Percentiles rank a stretch among this genome's conserved stretches.
These are phyloP conservation scores for Hypoxylon lenormandii DNA, from an alignment of 495 filamentous ascomycete species.

Conservation along the genomic window DNA sequence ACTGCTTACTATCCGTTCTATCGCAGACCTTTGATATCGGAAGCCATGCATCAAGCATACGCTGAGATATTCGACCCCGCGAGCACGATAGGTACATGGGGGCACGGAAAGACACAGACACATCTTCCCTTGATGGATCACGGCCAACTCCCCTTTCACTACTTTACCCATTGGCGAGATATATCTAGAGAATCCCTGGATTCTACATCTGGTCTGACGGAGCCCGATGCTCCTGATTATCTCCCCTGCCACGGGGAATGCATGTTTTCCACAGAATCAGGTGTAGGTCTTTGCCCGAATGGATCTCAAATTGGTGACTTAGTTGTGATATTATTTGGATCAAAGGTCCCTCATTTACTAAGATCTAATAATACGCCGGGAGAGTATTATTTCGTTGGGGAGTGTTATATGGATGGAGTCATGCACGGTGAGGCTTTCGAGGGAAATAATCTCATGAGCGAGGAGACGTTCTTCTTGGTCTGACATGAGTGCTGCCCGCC, in stretches of 20 bases:
- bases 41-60: constrained; percentile 7
- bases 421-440: constrained; percentile 5
- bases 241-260: constrained; percentile 7
- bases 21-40: not conserved
- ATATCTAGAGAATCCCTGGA: constrained; percentile 5
- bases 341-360: not conserved
- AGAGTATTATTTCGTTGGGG: constrained; percentile 7
- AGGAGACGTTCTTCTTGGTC: no score
- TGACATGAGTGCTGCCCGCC: no score
- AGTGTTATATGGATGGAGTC: constrained; percentile 6
- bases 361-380: not conserved
- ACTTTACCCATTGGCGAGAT: constrained; percentile 7
- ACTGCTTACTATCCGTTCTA: constrained; percentile 7
- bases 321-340: not conserved
- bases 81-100: constrained; percentile 12
- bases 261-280: constrained; percentile 7
- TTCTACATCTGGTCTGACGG: not conserved
- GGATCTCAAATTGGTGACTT: constrained; percentile 5
- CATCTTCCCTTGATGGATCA: constrained; percentile 2
- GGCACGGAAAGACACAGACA: constrained; percentile 6
- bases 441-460: not conserved
- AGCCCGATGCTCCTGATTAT: constrained; percentile 9
- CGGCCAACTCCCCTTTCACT: constrained; percentile 3
- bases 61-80: constrained; percentile 6
- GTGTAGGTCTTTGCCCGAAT: constrained; percentile 5